Evolutionary conservation across 768 basidiomycete genomes (phyloP), one percentile per base, ranked within the genome.

Genomic region (Boletus eberwhitei): DNA sequence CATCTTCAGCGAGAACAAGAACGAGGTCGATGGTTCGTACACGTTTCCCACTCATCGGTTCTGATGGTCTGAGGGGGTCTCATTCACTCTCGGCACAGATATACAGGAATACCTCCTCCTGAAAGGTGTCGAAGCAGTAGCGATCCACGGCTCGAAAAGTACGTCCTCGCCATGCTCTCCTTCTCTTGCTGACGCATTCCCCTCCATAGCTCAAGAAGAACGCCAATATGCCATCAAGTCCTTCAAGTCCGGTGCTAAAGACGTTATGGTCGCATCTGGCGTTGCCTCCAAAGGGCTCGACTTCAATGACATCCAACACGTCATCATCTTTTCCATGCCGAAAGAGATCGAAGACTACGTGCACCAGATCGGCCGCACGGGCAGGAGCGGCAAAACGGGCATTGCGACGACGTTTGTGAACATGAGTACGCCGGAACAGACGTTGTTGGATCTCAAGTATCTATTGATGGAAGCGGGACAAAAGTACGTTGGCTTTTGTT

Each of bases 301-400:
- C 73, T 99, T 99, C 74, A 94, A 90, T 71, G 97, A 98, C 66
- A 96, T 99, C 54, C 94, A 98, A 64, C 97, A 98, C 69, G 95
- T 98, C 67, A 98, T 99, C 72, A 98, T 98, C 58, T 99, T 95
- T 71, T 87, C 90, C 31, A 98, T 99, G 97, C 97, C 97, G 0
- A 99, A 98, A 72, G 97, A 99, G 75, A 99, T 99, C 59, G 97
- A 99, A 73, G 97, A 99, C 71, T 99, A 99, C 65, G 96, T 98
- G 47, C 97, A 99, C 76, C 96, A 99, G 72, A 98, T 98, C 60
- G 97, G 97, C 26, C 89, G 97, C 56, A 99, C 97, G 8, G 97
- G 97, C 48, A 86, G 97, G 61, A 93, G 90, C 61, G 97, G 97
- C 21, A 98, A 98, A 71, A 99, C 97, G 1, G 97, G 97, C 48